A percentile compares a stretch with the other conserved stretches of the same genome.
phyloP scores from a whole-genome alignment of 306 rosid genomes.

The Citrullus colocynthis region DNA sequence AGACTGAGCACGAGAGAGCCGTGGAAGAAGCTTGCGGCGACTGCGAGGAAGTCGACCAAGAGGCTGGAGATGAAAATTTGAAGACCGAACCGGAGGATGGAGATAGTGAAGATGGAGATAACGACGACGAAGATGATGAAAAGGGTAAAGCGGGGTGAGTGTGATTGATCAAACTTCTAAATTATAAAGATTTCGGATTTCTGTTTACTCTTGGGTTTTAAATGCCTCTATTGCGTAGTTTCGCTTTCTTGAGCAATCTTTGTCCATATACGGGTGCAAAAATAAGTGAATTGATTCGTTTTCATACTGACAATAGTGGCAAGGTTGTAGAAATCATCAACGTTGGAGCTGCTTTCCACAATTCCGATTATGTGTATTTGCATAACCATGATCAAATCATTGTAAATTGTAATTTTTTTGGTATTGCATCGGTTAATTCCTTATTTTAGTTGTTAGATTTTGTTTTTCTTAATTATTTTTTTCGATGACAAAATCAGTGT shows the following conservation, averaged over 20 bases:
- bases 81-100: conserved; percentile 13
- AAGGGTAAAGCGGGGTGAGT: conserved; percentile 48
- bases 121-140: conserved; percentile 18
- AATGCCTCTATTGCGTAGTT: background rate
- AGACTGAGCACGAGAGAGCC: conserved; percentile 21
- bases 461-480: background rate
- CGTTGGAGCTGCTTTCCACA: background rate
- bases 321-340: background rate
- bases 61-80: conserved; percentile 9
- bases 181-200: background rate
- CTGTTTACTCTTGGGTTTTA: background rate
- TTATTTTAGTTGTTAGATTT: background rate
- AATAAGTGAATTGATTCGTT: background rate
- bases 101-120: conserved; percentile 15
- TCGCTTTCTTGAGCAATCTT: background rate
- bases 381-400: background rate
- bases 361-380: background rate
- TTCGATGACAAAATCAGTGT: background rate
- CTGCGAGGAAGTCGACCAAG: conserved; percentile 13
- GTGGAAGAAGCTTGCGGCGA: background rate
- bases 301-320: conserved; percentile 2
- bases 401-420: background rate
- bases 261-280: background rate
- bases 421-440: background rate
- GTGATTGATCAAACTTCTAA: background rate